phyloP scores from a whole-genome alignment of 202 grass and related monocot genomes.

The Digitaria exilis region DNA sequence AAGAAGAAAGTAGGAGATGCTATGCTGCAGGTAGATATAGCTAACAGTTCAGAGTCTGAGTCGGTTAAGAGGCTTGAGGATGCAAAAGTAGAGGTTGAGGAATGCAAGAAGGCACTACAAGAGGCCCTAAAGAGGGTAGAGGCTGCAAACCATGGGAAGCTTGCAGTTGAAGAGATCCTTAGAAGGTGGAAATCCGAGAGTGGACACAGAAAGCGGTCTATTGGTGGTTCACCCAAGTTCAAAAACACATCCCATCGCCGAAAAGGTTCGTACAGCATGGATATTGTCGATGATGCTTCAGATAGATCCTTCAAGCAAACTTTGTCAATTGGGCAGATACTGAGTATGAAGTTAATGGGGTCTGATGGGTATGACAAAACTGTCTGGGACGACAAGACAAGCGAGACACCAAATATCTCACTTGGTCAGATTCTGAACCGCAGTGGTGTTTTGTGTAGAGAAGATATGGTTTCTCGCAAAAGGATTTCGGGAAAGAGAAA shows the following conservation, averaged over 20 bases:
- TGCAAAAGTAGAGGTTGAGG: slow-evolving; percentile 56
- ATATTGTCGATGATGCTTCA: slow-evolving; percentile 32
- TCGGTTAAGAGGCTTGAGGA: slow-evolving; percentile 62
- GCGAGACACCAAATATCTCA: slow-evolving; percentile 54
- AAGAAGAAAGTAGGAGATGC: slow-evolving; percentile 59
- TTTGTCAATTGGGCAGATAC: slow-evolving; percentile 89
- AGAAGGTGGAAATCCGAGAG: slow-evolving; percentile 53
- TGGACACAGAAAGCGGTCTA: slow-evolving; percentile 45
- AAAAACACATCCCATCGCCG: slow-evolving; percentile 52
- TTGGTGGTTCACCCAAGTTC: slow-evolving; percentile 58
- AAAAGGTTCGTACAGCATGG: slow-evolving; percentile 42
- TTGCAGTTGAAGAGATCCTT: slow-evolving; percentile 67
- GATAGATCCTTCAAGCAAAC: slow-evolving; percentile 45
- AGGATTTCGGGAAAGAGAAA: slow-evolving; percentile 62
- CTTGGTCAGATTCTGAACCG: slow-evolving; percentile 85
- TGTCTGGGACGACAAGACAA: slow-evolving; percentile 53
- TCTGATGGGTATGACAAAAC: slow-evolving; percentile 60
- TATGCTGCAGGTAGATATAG: slow-evolving; percentile 57
- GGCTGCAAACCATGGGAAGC: slow-evolving; percentile 60
- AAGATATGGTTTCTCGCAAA: slow-evolving; percentile 28
- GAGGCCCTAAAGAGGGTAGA: slow-evolving; percentile 71
- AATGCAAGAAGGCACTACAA: slow-evolving; percentile 67
- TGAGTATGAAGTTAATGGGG: slow-evolving; percentile 79
- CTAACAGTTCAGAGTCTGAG: slow-evolving; percentile 51
- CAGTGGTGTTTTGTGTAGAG: slow-evolving; percentile 35